Conservation (phyloP, 1,284 basidiomycete species). For the Cerioporus squamosus region DNA sequence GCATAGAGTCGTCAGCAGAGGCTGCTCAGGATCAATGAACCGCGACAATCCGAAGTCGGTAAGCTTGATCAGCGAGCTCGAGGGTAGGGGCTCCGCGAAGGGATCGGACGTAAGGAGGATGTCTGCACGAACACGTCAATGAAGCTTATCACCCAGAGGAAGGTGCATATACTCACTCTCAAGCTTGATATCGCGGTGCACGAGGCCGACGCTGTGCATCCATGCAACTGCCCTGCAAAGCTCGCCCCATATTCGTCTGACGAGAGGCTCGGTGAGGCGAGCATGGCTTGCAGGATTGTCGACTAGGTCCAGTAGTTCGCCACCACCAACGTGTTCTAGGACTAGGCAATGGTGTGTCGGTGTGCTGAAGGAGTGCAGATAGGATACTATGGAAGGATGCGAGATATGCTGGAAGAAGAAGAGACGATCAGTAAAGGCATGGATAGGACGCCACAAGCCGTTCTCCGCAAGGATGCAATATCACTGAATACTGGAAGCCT, state of each 20-base stretch:
- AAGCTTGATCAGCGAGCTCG: slow-evolving; percentile 77
- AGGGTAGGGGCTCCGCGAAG: slow-evolving; percentile 41
- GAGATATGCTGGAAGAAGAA: slow-evolving; percentile 65
- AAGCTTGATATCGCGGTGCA: slow-evolving; percentile 93
- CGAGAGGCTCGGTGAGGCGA: slow-evolving; percentile 58
- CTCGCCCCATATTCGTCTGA: slow-evolving; percentile 81
- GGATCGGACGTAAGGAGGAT: slow-evolving; percentile 56
- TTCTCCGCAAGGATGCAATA: not conserved
- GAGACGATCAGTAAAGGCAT: slow-evolving; percentile 15
- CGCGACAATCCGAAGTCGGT: slow-evolving; percentile 92
- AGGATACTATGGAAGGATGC: slow-evolving; percentile 83
- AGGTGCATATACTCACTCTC: slow-evolving; percentile 70
- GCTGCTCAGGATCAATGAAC: slow-evolving; percentile 76
- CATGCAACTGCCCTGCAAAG: slow-evolving; percentile 83
- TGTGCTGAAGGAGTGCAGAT: slow-evolving; percentile 76
- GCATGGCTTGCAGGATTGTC: slow-evolving; percentile 61
- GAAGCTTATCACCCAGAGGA: slow-evolving; percentile 10
- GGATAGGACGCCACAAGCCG: slow-evolving; percentile 1
- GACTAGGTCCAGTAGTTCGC: slow-evolving; percentile 85
- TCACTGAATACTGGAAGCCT: too few species aligned
- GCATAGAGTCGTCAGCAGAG: slow-evolving; percentile 84
- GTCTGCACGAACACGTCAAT: slow-evolving; percentile 33
- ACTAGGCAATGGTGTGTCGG: slow-evolving; percentile 81
- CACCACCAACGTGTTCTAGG: slow-evolving; percentile 79
- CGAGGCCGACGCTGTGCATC: slow-evolving; percentile 88